These are phyloP conservation scores for Leucocoprinus birnbaumii DNA, from an alignment of 768 basidiomycete genomes.

Conservation along the genomic window DNA sequence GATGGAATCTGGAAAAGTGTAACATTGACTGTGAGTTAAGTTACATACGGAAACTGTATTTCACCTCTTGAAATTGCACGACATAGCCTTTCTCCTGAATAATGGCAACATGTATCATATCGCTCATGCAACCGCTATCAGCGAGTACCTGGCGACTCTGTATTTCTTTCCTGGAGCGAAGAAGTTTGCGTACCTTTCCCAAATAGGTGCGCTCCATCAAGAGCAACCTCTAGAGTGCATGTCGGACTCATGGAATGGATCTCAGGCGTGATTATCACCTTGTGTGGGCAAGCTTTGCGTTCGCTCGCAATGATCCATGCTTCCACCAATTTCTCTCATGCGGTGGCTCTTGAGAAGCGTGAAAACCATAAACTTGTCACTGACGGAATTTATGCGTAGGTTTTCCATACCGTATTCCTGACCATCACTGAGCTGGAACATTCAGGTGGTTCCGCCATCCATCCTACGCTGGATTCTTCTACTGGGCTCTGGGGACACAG, in stretches of 20 bases:
- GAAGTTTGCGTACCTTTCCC: conserved; percentile 51
- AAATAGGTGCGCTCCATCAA: conserved; percentile 47
- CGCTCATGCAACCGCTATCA: conserved; percentile 74
- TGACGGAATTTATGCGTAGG: conserved; percentile 85
- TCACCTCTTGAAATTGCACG: neutral
- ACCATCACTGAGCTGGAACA: neutral
- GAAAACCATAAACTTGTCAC: conserved; percentile 80
- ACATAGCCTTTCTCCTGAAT: conserved; percentile 85
- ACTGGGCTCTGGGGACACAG: conserved; percentile 96
- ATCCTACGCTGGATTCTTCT: conserved; percentile 96
- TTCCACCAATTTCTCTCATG: conserved; percentile 89
- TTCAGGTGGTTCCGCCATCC: conserved; percentile 94
- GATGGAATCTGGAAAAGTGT: conserved; percentile 92
- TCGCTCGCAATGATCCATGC: conserved; percentile 98
- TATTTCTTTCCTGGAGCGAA: conserved; percentile 70
- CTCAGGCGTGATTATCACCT: conserved; percentile 61
- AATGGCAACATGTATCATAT: conserved; percentile 85
- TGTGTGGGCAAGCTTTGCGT: conserved; percentile 74
- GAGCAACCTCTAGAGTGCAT: no score
- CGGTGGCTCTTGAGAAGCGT: conserved; percentile 73
- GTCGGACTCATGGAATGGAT: neutral
- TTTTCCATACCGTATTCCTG: conserved; percentile 10
- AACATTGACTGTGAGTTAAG: conserved; percentile 82
- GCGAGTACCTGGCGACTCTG: conserved; percentile 74
- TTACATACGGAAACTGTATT: neutral